Conservation (phyloP, 768 basidiomycete genomes). For the Lactarius hengduanensis region DNA sequence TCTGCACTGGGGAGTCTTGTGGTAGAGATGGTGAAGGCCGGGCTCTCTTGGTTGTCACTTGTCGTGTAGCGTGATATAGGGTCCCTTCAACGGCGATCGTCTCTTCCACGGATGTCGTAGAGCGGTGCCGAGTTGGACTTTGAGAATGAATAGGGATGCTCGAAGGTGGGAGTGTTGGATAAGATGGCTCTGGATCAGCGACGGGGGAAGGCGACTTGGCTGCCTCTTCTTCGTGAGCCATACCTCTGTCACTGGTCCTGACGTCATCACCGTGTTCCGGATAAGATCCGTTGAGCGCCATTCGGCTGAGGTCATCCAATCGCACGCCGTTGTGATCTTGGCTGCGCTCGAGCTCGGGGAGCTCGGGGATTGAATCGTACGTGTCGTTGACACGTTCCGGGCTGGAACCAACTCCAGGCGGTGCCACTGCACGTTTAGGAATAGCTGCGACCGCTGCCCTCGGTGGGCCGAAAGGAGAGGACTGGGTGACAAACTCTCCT, state of each 20-base stretch:
- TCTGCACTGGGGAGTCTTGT: not conserved
- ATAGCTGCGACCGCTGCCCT: not conserved
- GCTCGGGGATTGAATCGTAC: not conserved
- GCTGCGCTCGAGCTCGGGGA: not conserved
- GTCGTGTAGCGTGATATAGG: not conserved
- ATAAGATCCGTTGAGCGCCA: constrained; percentile 17
- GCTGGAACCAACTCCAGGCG: not conserved
- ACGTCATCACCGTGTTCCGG: not conserved
- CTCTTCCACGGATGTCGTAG: constrained; percentile 13
- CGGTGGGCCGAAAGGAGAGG: not conserved
- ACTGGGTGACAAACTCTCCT: constrained; percentile 4
- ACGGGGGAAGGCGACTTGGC: not conserved
- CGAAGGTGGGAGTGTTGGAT: constrained; percentile 17
- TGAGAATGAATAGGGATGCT: constrained; percentile 21
- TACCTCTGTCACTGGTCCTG: not conserved
- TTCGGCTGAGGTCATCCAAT: constrained; percentile 8
- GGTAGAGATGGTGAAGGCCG: not conserved
- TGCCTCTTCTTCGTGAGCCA: not conserved
- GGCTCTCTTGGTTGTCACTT: constrained; percentile 7
- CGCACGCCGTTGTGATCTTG: not conserved
- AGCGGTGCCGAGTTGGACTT: constrained; percentile 1
- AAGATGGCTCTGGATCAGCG: not conserved
- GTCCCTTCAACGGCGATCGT: not conserved
- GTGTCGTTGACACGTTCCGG: constrained; percentile 2
- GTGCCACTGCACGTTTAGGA: not conserved